phyloP scores from a whole-genome alignment of 2,329 filamentous ascomycete genomes.

The Colletotrichum sp. region DNA sequence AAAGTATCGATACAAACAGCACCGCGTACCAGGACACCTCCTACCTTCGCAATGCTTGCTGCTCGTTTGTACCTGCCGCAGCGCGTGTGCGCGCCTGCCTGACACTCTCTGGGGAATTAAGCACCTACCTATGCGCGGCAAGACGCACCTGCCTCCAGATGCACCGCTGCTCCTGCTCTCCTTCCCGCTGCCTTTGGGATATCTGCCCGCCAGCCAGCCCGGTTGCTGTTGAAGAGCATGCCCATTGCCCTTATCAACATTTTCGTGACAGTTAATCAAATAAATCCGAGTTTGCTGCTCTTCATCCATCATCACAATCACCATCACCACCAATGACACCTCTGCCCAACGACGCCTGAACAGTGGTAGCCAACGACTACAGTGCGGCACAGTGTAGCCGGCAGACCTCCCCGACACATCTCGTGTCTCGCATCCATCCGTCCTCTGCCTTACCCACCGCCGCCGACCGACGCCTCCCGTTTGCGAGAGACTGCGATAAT shows the following conservation, averaged over 20 bases:
- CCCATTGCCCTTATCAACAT: background rate
- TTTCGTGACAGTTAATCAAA: background rate
- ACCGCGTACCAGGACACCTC: background rate
- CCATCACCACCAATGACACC: background rate
- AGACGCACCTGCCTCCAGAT: background rate
- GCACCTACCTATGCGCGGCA: background rate
- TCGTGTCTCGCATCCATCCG: slow-evolving; percentile 19
- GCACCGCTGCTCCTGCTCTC: background rate
- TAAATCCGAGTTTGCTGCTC: background rate
- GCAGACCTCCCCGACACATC: slow-evolving; percentile 7
- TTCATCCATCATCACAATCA: background rate
- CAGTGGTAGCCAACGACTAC: background rate
- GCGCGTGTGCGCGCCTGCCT: slow-evolving; percentile 10
- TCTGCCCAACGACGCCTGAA: background rate
- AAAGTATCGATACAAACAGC: background rate
- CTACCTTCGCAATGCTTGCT: background rate
- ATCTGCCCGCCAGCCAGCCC: background rate
- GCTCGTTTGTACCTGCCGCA: background rate
- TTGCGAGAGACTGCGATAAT: background rate
- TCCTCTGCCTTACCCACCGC: slow-evolving; percentile 3
- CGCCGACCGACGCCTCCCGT: slow-evolving; percentile 8
- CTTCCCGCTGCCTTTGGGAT: background rate
- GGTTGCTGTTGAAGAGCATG: background rate
- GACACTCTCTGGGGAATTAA: background rate
- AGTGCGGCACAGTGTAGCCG: background rate